Percentiles rank a stretch among this genome's conserved stretches.
phyloP scores from a whole-genome alignment of 1,139 yeast species.

The Sugiyamaella castrensis region DNA sequence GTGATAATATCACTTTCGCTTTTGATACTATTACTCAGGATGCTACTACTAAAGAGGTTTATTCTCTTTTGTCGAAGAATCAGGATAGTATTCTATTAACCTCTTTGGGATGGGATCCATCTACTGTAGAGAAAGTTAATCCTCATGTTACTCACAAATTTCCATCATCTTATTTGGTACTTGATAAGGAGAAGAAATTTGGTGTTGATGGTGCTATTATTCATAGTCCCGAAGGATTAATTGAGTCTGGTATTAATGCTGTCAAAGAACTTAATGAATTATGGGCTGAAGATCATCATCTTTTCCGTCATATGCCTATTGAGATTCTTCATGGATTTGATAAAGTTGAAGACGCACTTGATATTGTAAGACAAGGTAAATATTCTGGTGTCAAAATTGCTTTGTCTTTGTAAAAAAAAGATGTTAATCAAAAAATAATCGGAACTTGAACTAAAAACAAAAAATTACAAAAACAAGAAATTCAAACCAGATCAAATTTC shows the following conservation, averaged over 20 bases:
- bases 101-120: constrained; percentile 17
- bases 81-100: constrained; percentile 11
- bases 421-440: too few relatives aligned
- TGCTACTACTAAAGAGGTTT: constrained; percentile 10
- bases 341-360: constrained; percentile 38
- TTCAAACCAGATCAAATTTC: too few relatives aligned
- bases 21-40: constrained; percentile 53
- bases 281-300: constrained; percentile 16
- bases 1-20: constrained; percentile 48
- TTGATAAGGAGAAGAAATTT: constrained; percentile 35
- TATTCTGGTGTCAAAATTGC: constrained; percentile 44
- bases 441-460: too few relatives aligned
- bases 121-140: constrained; percentile 31
- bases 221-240: constrained; percentile 27
- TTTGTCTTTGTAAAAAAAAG: constrained; percentile 1
- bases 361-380: constrained; percentile 35
- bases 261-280: constrained; percentile 25
- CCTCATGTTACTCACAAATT: constrained; percentile 19
- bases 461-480: too few relatives aligned
- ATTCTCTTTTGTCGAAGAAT: constrained; percentile 13
- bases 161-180: constrained; percentile 43
- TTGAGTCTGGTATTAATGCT: constrained; percentile 22
- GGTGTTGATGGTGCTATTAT: constrained; percentile 26
- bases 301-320: constrained; percentile 35
- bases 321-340: constrained; percentile 40